phyloP scores from a whole-genome alignment of 2,329 filamentous ascomycete species.

The Epichloe glyceriae region DNA sequence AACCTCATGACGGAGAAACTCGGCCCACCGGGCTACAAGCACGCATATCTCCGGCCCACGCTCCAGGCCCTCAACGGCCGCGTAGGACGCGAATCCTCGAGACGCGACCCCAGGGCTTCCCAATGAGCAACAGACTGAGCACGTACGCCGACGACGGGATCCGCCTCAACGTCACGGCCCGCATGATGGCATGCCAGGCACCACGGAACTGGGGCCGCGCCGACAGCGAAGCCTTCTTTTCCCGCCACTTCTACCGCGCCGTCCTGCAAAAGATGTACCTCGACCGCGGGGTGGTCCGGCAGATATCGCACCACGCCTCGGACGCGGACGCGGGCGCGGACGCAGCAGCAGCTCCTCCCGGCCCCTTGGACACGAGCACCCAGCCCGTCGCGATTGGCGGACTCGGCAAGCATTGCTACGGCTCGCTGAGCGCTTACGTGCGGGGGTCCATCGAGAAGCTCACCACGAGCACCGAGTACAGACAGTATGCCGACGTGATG shows the following conservation, averaged over 20 bases:
- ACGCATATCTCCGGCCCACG: constrained; percentile 60
- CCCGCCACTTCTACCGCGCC: constrained; percentile 82
- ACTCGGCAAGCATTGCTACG: constrained; percentile 67
- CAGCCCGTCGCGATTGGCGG: constrained; percentile 80
- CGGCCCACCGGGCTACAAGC: constrained; percentile 75
- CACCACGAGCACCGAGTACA: constrained; percentile 41
- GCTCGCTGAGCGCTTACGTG: constrained; percentile 62
- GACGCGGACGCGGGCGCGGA: background rate
- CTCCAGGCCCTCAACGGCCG: constrained; percentile 56
- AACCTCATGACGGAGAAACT: constrained; percentile 88
- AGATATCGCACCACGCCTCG: constrained; percentile 29
- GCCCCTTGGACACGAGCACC: constrained; percentile 45
- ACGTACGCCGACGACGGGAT: constrained; percentile 51
- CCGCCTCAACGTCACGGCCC: constrained; percentile 83
- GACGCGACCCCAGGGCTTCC: constrained; percentile 83
- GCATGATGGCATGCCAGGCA: constrained; percentile 97
- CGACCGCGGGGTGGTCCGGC: constrained; percentile 64
- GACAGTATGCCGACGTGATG: constrained; percentile 47
- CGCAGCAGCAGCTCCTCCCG: constrained; percentile 12
- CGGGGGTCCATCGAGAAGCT: constrained; percentile 71
- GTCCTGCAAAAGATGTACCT: constrained; percentile 86
- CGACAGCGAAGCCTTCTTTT: constrained; percentile 83
- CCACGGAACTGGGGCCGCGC: constrained; percentile 77
- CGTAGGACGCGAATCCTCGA: constrained; percentile 51
- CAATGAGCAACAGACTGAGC: constrained; percentile 65